A percentile compares a stretch with the other conserved stretches of the same genome.
Evolutionary conservation across 495 filamentous ascomycete genomes (phyloP).

Genomic region (Trichoderma orchidacearum): DNA sequence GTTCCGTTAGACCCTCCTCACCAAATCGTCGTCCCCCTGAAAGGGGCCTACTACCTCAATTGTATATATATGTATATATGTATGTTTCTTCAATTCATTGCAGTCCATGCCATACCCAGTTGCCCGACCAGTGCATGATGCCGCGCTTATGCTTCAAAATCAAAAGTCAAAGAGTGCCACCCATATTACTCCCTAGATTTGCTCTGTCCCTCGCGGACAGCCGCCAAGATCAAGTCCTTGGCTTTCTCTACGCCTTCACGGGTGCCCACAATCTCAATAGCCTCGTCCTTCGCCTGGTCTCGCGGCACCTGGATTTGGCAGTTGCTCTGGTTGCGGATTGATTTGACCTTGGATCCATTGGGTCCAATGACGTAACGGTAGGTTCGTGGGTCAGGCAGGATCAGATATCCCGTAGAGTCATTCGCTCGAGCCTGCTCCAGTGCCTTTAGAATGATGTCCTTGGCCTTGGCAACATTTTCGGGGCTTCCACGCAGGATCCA

Average conservation of each 20-base stretch:
- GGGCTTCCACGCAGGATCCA: constrained; percentile 75
- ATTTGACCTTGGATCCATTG: constrained; percentile 80
- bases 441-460: constrained; percentile 53
- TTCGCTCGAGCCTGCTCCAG: constrained; percentile 60
- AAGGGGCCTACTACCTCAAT: no score
- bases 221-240: constrained; percentile 73
- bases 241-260: constrained; percentile 76
- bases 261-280: constrained; percentile 75
- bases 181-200: constrained; percentile 2
- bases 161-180: neutral
- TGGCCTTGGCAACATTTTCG: constrained; percentile 66
- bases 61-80: no score
- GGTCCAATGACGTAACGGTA: constrained; percentile 86
- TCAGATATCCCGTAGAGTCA: constrained; percentile 67
- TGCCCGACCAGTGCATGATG: no score
- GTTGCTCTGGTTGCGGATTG: constrained; percentile 80
- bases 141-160: neutral
- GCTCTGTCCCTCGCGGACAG: constrained; percentile 43
- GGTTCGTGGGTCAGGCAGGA: constrained; percentile 75
- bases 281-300: constrained; percentile 61
- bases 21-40: no score
- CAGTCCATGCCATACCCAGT: neutral
- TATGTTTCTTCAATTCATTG: neutral
- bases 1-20: no score
- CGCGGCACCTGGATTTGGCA: constrained; percentile 86